phyloP scores from a whole-genome alignment of 2,329 filamentous ascomycete genomes.

The Dothideomycetes sp. region DNA sequence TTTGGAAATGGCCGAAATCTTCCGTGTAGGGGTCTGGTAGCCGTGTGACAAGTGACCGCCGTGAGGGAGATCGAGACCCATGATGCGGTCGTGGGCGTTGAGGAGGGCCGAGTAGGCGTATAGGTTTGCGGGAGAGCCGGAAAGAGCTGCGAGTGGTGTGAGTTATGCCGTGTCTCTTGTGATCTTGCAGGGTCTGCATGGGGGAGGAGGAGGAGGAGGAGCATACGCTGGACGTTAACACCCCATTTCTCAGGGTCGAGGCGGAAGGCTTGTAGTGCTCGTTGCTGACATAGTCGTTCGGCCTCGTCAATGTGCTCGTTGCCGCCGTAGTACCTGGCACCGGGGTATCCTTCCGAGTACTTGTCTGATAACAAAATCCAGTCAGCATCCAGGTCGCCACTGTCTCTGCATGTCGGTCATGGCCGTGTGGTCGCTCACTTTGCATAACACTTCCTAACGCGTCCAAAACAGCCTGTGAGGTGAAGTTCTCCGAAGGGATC shows the following conservation, averaged over 20 bases:
- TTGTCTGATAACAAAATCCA: too few species aligned
- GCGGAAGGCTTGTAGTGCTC: conserved; percentile 79
- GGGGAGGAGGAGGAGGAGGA: not conserved
- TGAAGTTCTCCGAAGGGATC: conserved; percentile 93
- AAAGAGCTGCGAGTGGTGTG: conserved; percentile 41
- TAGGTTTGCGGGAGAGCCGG: conserved; percentile 66
- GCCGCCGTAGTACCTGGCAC: conserved; percentile 90
- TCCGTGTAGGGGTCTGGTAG: conserved; percentile 79
- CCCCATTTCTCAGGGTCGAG: conserved; percentile 84
- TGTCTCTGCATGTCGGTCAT: too few species aligned
- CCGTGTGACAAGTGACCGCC: conserved; percentile 94
- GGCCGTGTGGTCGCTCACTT: conserved; percentile 47
- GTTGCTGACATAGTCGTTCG: conserved; percentile 80
- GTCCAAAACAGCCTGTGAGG: conserved; percentile 84
- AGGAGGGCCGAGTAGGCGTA: conserved; percentile 89
- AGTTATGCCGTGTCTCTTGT: conserved; percentile 11
- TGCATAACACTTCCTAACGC: conserved; percentile 91
- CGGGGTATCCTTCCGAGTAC: conserved; percentile 96
- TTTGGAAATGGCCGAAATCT: conserved; percentile 91
- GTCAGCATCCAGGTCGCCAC: too few species aligned
- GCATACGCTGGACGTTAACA: conserved; percentile 80
- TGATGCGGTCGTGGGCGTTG: conserved; percentile 85
- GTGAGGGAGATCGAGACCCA: conserved; percentile 94
- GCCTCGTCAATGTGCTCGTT: conserved; percentile 93
- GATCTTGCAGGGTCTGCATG: not conserved